These are phyloP conservation scores for Lojkania enalia DNA, from an alignment of 2,329 filamentous ascomycete genomes.

Conservation along the genomic window DNA sequence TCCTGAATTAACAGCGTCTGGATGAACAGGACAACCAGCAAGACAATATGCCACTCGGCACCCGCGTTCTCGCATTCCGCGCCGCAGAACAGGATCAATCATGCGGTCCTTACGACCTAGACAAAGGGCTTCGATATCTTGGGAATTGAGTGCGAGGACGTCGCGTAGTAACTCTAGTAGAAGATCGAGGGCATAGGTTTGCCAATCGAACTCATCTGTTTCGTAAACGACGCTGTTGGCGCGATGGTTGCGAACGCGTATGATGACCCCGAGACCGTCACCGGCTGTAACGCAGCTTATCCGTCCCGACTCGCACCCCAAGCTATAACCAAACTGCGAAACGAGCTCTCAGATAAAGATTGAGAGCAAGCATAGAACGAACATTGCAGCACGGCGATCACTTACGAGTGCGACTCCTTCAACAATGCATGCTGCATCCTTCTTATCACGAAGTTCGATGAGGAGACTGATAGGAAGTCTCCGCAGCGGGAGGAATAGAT, in stretches of 20 bases:
- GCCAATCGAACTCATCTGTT: conserved; percentile 79
- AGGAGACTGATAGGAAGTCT: conserved; percentile 49
- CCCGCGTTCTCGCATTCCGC: conserved; percentile 98
- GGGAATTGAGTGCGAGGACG: conserved; percentile 87
- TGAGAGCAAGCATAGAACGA: conserved; percentile 1
- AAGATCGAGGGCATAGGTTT: conserved; percentile 74
- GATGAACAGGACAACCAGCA: conserved; percentile 62
- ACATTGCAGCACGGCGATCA: conserved; percentile 74
- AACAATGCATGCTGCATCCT: conserved; percentile 91
- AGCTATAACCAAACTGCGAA: too few species aligned
- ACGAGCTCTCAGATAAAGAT: background rate
- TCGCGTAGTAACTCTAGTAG: conserved; percentile 84
- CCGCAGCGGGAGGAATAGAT: conserved; percentile 51
- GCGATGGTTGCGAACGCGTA: conserved; percentile 90
- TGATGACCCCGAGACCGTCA: conserved; percentile 81
- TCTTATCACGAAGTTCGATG: conserved; percentile 71
- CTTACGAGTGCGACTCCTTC: conserved; percentile 97
- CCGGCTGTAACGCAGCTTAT: conserved; percentile 91
- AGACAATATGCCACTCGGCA: conserved; percentile 73
- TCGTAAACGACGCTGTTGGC: conserved; percentile 93
- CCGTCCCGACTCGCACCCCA: too few species aligned
- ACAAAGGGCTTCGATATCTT: conserved; percentile 96
- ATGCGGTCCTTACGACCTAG: conserved; percentile 91
- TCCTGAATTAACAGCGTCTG: conserved; percentile 82
- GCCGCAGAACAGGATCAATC: conserved; percentile 89